A percentile compares a stretch with the other conserved stretches of the same genome.
phyloP scores from a whole-genome alignment of 2,329 filamentous ascomycete genomes.

The Grosmannia penicillata region DNA sequence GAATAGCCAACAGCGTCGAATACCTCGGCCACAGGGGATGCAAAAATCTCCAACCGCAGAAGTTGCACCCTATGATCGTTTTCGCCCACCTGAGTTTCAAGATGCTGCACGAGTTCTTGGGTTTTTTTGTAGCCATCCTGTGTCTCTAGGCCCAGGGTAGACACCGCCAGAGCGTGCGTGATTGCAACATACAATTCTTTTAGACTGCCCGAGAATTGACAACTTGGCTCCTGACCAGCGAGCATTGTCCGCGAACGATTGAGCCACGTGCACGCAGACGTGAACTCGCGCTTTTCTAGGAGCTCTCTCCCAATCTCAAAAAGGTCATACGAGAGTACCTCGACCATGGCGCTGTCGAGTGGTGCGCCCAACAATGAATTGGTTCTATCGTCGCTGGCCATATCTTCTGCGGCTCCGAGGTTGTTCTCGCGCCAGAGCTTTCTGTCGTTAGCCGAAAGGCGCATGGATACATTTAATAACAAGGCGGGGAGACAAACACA shows the following conservation, averaged over 20 bases:
- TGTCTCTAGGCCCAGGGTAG: slow-evolving; percentile 32
- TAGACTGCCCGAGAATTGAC: background rate
- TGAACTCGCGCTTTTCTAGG: slow-evolving; percentile 32
- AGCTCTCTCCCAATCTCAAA: slow-evolving; percentile 57
- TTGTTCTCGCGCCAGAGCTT: background rate
- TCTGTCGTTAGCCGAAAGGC: background rate
- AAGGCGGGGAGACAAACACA: slow-evolving; percentile 16
- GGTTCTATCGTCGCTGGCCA: slow-evolving; percentile 61
- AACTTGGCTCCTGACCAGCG: slow-evolving; percentile 22
- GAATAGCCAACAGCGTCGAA: slow-evolving; percentile 35
- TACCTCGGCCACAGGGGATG: slow-evolving; percentile 26
- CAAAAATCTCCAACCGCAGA: slow-evolving; percentile 53
- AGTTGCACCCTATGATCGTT: slow-evolving; percentile 51
- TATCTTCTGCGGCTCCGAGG: background rate
- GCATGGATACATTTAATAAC: slow-evolving; percentile 22
- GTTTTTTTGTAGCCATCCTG: slow-evolving; percentile 34
- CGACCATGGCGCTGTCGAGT: slow-evolving; percentile 35
- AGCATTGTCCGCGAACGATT: slow-evolving; percentile 49
- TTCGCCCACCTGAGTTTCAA: slow-evolving; percentile 44
- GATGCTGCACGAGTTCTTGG: slow-evolving; percentile 37
- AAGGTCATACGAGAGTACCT: slow-evolving; percentile 51
- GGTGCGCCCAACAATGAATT: slow-evolving; percentile 33
- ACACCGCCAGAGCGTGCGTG: slow-evolving; percentile 46
- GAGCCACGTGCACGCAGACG: slow-evolving; percentile 56
- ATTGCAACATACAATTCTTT: slow-evolving; percentile 50